Base-by-base conservation (phyloP, 805 yeast species). In the Myxozyma monticola region DNA sequence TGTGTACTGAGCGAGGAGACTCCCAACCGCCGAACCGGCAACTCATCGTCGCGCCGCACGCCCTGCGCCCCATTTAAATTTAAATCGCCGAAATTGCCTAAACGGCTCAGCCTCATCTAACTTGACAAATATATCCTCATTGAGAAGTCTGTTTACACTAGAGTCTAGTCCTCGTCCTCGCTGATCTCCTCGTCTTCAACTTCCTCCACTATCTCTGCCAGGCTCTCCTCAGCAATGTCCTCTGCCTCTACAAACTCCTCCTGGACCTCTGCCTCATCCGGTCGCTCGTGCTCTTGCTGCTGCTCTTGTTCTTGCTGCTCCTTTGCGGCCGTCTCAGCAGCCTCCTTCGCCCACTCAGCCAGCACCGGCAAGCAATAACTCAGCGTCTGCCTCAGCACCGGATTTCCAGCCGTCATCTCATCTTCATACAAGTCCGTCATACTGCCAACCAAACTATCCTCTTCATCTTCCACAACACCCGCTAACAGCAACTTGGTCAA, bases 281-380 rank as follows among this genome's bases (percentile, higher is more conserved):
- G n/a, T n/a, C n/a, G n/a, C n/a, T n/a, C n/a, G n/a, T n/a, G n/a
- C n/a, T n/a, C n/a, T 31, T 22, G 18, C 41, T 12, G 42, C 17
- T 7, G 20, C 38, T 22, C 29, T 24, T 31, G 38, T 38, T 17
- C 22, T 31, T 12, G 15, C 65, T 41, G 58, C 54, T 45, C 66
- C 65, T 47, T 66, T 65, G n/a, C n/a, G n/a, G n/a, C n/a, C 47
- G 59, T 64, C 30, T 51, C 62, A 4, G 63, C 60, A 42, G 59
- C 65, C 34, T 28, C 43, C 21, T 37, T 33, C 8, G 42, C 49
- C 18, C 28, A 6, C 37, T 49, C 54, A 8, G 33, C 25, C 25
- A 49, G 36, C 0, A 86, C 95, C 0, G 97, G 96, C 15, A 90
- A 74, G 65, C 96, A 89, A 62, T 87, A 90, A 8, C 93, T 80